phyloP scores from a whole-genome alignment of 257 asterid species.

The Striga asiatica region DNA sequence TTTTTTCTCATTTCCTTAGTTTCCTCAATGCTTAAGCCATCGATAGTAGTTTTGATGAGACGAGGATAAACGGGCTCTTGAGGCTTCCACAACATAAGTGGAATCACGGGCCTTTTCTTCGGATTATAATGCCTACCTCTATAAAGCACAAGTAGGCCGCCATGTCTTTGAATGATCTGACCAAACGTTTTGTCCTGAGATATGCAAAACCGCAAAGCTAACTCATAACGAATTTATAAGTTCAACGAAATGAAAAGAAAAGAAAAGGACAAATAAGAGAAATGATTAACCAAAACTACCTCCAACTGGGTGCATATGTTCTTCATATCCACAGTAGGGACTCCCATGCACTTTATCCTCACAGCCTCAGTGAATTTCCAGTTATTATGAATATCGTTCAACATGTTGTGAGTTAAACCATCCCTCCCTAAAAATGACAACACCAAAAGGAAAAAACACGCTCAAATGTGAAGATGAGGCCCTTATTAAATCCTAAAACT shows the following conservation, averaged over 20 bases:
- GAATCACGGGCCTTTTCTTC: conserved; percentile 54
- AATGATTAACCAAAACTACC: conserved; percentile 38
- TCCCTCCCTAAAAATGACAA: conserved; percentile 53
- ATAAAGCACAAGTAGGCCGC: conserved; percentile 56
- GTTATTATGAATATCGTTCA: conserved; percentile 77
- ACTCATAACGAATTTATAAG: background rate
- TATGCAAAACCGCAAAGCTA: background rate
- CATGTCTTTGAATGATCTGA: conserved; percentile 66
- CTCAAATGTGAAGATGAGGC: background rate
- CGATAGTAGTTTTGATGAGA: conserved; percentile 73
- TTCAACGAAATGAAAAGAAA: background rate
- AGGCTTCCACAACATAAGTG: conserved; percentile 93
- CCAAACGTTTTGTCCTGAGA: conserved; percentile 82
- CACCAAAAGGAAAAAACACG: background rate
- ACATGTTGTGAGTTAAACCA: conserved; percentile 93
- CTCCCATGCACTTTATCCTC: conserved; percentile 95
- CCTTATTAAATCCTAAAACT: background rate
- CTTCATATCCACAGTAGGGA: conserved; percentile 90
- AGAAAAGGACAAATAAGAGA: no score
- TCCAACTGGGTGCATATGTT: conserved; percentile 76
- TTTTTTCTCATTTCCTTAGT: conserved; percentile 73
- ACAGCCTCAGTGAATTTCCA: conserved; percentile 86
- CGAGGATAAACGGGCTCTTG: conserved; percentile 90
- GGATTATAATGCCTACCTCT: conserved; percentile 71
- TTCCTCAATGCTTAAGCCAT: conserved; percentile 78